Evolutionary conservation across 495 filamentous ascomycete genomes (phyloP), one percentile per base, ranked within the genome.

Genomic region (Xeromyces bisporus): DNA sequence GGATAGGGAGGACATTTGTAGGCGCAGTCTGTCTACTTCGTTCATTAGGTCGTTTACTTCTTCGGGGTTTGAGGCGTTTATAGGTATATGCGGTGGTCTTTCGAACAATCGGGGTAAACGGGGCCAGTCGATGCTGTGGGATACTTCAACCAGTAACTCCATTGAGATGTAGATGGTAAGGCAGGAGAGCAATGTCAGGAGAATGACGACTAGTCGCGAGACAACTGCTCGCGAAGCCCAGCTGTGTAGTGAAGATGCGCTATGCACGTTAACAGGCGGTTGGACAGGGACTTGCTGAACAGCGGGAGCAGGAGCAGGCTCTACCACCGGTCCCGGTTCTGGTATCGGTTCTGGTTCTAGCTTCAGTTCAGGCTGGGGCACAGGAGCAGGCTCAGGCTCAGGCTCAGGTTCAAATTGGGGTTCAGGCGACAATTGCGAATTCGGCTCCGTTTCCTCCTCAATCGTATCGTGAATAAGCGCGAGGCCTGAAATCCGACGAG

Each of bases 401-500:
- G 29, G 25, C 11, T 27, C 14, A 12, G 17, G 25, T 10, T 36
- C 11, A 15, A 20, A 27, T n/a, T 31, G 26, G 11, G 30, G 12
- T 28, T 24, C 6, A 29, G 28, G 27, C 5, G 16, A 11, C 2
- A 20, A 6, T 26, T 21, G 11, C 3, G 5, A 11, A 9, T 30
- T 14, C 11, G 7, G 26, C 17, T 23, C 26, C 11, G 23, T 7
- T 23, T 58, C 55, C 23, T 58, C 53, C 15, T 50, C 29, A 21
- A 55, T 58, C 7, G 44, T 39, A 13, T 48, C 42, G 9, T 48
- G 41, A 25, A 42, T 36, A 23, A 48, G 50, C 11, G 51, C 43
- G 10, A 58, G 38, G 1, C 57, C 57, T 0, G 59, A 63, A 13
- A 54, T 37, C 3, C 59, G 52, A 26, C 57, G 57, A 36, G 60